phyloP scores from a whole-genome alignment of 805 yeast species.

The Suhomyces pyralidae region DNA sequence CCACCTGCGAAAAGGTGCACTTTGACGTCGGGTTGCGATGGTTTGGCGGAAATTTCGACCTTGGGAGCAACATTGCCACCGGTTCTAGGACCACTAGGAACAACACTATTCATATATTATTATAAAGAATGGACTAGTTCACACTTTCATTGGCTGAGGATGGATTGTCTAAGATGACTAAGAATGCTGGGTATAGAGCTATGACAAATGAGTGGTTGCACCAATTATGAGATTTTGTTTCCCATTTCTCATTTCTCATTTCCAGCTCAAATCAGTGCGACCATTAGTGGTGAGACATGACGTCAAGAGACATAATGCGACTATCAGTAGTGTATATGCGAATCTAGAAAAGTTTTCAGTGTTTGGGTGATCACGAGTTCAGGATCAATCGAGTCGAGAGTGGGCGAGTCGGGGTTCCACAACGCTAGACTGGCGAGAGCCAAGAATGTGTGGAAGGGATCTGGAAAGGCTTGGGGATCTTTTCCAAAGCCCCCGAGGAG shows the following conservation, averaged over 20 bases:
- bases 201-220: neutral
- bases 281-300: neutral
- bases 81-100: neutral
- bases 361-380: conserved; percentile 4
- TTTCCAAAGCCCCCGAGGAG: conserved; percentile 78
- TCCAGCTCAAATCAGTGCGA: neutral
- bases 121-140: neutral
- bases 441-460: conserved; percentile 64
- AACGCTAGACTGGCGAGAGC: conserved; percentile 55
- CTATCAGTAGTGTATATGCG: neutral
- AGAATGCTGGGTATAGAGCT: neutral
- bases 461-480: conserved; percentile 61
- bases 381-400: conserved; percentile 5
- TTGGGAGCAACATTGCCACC: neutral
- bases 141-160: neutral
- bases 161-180: neutral
- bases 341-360: conserved; percentile 2
- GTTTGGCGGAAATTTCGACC: neutral
- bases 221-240: neutral
- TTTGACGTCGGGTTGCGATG: conserved; percentile 10
- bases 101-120: neutral
- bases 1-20: conserved; percentile 78
- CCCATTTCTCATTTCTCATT: neutral
- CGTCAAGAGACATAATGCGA: neutral
- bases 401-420: conserved; percentile 6